Conservation (phyloP, 208 protist genomes). For the Angomonas deanei region DNA sequence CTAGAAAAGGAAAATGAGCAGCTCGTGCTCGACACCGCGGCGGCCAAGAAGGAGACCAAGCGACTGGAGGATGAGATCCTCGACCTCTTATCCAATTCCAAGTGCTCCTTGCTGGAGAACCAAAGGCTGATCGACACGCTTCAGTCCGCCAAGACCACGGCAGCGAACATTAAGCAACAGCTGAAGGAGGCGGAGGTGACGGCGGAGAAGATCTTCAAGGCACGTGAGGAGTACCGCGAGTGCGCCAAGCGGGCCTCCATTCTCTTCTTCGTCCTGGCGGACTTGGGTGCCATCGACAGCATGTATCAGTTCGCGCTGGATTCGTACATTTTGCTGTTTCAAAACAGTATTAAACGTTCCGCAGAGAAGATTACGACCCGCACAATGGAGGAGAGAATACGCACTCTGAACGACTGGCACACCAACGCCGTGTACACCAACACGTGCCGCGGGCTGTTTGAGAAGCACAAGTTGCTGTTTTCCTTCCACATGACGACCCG, state of each 20-base stretch:
- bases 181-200: constrained; percentile 92
- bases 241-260: constrained; percentile 94
- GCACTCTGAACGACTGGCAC: constrained; percentile 95
- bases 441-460: constrained; percentile 98
- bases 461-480: constrained; percentile 98
- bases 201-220: constrained; percentile 94
- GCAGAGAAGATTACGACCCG: constrained; percentile 84
- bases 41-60: constrained; percentile 92
- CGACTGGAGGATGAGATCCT: constrained; percentile 98
- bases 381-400: constrained; percentile 90
- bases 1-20: constrained; percentile 97
- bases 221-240: constrained; percentile 95
- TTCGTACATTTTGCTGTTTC: constrained; percentile 96
- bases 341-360: constrained; percentile 93
- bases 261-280: constrained; percentile 97
- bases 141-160: constrained; percentile 96
- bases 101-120: constrained; percentile 96
- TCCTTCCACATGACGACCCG: constrained; percentile 98
- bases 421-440: constrained; percentile 97
- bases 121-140: constrained; percentile 96
- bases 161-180: constrained; percentile 92
- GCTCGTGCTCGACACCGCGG: constrained; percentile 93
- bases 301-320: constrained; percentile 99
- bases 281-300: constrained; percentile 95
- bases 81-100: constrained; percentile 86